Evolutionary conservation across 169 alveolate genomes (phyloP), one percentile per base, ranked within the genome.

Genomic region (Plasmodium inui): DNA sequence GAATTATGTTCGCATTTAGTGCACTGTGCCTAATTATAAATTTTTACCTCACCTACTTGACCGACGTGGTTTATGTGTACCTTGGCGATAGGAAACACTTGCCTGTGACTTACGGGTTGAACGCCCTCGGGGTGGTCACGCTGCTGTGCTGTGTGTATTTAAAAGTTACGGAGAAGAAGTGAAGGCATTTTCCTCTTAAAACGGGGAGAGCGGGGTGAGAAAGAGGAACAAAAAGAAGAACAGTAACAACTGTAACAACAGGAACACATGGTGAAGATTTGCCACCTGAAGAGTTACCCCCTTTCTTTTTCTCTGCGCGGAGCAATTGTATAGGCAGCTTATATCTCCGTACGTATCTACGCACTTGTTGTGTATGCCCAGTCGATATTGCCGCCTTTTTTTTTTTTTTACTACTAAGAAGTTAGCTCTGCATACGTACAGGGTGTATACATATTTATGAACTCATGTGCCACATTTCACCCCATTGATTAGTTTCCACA

Each of bases 1-100:
- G 94, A 41, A 28, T 70, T 61, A 90, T 90, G 92, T 90, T 90
- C 79, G 91, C 91, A 22, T 19, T 57, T n/a, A 90, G 94, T 81
- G 94, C 92, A 30, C 26, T 81, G 3, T 79, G 73, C 73, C 28
- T 90, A n/a, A 9, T 80, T 41, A 22, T 90, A 1, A 90, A 80
- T 67, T 90, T 90, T 57, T 90, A 80, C 55, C 50, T 90, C 67
- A 90, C 94, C 14, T 81, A 90, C 74, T 34, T 90, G 26, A 90
- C 94, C 7, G 57, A 90, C 53, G 83, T 70, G 12, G 94, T 90
- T 2, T 90, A 72, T 81, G 39, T n/a, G 3, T 37, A 79, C 34
- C 22, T 72, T 26, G 91, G 91, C 1, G 91, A 90, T 7, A 67
- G 4, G 30, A 90, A 90, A 26, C 30, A 90, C 12, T 6, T 90